Evolutionary conservation across 164 flowering plant genomes (phyloP).

Genomic region (Kalanchoe fedtschenkoi): DNA sequence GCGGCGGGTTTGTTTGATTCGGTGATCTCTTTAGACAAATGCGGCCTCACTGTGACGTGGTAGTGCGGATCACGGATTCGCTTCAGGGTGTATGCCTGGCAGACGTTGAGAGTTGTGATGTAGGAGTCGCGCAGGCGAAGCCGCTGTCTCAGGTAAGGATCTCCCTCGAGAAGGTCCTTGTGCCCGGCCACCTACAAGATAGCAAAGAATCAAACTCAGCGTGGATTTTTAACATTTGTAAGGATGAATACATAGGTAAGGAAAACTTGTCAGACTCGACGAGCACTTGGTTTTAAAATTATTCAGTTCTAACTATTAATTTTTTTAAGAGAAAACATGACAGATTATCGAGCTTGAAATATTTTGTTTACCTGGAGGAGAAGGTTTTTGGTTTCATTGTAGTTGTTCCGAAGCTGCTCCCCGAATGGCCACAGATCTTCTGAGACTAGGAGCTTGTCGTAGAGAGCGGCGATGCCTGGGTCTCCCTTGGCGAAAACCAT

Average conservation of each 20-base stretch:
- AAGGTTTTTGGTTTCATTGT: conserved; percentile 63
- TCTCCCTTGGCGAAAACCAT: conserved; percentile 99
- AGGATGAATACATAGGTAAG: too few relatives aligned
- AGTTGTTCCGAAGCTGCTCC: conserved; percentile 51
- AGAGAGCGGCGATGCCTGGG: conserved; percentile 80
- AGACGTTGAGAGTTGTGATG: conserved; percentile 78
- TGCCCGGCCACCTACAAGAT: conserved; percentile 72
- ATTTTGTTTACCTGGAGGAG: conserved; percentile 60
- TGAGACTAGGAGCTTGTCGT: conserved; percentile 83
- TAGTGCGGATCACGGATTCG: conserved; percentile 73
- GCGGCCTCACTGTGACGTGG: conserved; percentile 62
- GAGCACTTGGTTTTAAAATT: too few relatives aligned
- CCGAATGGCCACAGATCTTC: conserved; percentile 72
- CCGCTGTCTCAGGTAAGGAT: conserved; percentile 84
- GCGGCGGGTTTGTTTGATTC: conserved; percentile 69
- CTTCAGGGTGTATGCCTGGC: conserved; percentile 87
- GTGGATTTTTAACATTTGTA: neutral
- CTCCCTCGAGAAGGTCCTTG: conserved; percentile 82
- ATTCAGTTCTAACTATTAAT: too few relatives aligned
- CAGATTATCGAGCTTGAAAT: neutral
- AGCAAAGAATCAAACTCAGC: neutral
- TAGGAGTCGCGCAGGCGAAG: conserved; percentile 78
- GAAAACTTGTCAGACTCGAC: too few relatives aligned
- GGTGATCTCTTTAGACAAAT: conserved; percentile 57
- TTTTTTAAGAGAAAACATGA: neutral